Conservation (phyloP, 306 rosid species). For the barrel medic (Medicago truncatula) region DNA sequence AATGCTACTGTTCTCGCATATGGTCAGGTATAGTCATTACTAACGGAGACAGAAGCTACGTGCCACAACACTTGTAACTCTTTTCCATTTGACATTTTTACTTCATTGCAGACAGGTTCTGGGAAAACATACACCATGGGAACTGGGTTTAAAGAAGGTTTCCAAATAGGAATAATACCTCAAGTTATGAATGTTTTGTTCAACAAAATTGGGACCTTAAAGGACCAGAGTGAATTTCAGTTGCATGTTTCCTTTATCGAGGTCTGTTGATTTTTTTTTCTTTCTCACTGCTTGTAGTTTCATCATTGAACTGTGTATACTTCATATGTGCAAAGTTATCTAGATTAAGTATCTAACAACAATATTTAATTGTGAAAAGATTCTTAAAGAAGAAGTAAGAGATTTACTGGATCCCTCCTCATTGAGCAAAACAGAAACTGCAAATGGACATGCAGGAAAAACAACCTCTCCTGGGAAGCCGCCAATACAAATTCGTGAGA, state of each 20-base stretch:
- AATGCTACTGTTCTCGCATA: slow-evolving; percentile 99
- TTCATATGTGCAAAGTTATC: slow-evolving; percentile 29
- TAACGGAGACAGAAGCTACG: slow-evolving; percentile 11
- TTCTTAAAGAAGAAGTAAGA: slow-evolving; percentile 97
- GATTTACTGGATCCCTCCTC: slow-evolving; percentile 90
- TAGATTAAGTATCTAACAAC: slow-evolving; percentile 47
- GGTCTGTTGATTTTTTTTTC: slow-evolving; percentile 56
- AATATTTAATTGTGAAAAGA: slow-evolving; percentile 59
- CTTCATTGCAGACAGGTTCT: slow-evolving; percentile 91
- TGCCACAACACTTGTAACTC: slow-evolving; percentile 30
- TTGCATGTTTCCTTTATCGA: slow-evolving; percentile 96
- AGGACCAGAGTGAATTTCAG: slow-evolving; percentile 89
- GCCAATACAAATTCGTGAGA: slow-evolving; percentile 98
- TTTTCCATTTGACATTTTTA: slow-evolving; percentile 49
- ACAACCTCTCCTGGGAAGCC: slow-evolving; percentile 77
- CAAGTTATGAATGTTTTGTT: slow-evolving; percentile 93
- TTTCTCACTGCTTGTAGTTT: slow-evolving; percentile 30
- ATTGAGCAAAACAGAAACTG: slow-evolving; percentile 76
- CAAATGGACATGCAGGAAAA: slow-evolving; percentile 86
- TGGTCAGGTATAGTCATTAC: slow-evolving; percentile 79
- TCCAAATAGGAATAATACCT: slow-evolving; percentile 79
- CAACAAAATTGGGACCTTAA: slow-evolving; percentile 81
- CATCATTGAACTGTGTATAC: slow-evolving; percentile 29
- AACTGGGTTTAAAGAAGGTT: slow-evolving; percentile 92
- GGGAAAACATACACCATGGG: slow-evolving; percentile 99